phyloP scores from a whole-genome alignment of 495 filamentous ascomycete genomes.

The Cercophora samala region DNA sequence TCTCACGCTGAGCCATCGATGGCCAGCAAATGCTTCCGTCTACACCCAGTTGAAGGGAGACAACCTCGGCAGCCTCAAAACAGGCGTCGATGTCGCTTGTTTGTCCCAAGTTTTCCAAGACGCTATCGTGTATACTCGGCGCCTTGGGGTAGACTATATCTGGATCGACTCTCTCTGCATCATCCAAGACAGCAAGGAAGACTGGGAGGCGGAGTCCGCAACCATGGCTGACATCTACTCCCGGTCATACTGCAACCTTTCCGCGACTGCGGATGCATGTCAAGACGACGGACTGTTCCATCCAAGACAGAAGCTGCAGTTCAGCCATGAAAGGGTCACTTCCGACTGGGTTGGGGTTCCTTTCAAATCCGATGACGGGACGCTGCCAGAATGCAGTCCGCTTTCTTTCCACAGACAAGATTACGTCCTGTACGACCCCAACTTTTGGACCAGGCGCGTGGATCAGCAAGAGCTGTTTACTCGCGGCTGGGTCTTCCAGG shows the following conservation, averaged over 20 bases:
- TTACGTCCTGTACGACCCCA: neutral
- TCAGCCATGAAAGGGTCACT: neutral
- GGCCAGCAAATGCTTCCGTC: neutral
- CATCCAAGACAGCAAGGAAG: conserved; percentile 14
- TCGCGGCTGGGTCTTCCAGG: neutral
- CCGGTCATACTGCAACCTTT: neutral
- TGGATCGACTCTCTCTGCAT: conserved; percentile 39
- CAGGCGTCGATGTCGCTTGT: neutral
- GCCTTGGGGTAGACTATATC: conserved; percentile 21
- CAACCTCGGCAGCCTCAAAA: neutral
- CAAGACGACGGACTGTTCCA: neutral
- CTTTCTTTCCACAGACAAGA: neutral
- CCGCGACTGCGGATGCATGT: neutral
- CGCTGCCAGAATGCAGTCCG: neutral
- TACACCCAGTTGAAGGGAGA: neutral
- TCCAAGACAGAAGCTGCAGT: neutral
- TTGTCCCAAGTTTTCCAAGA: neutral
- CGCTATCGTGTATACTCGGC: neutral
- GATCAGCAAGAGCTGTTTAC: neutral
- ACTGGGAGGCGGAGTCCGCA: conserved; percentile 16
- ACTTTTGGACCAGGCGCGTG: neutral
- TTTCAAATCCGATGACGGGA: neutral
- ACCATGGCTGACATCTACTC: conserved; percentile 15
- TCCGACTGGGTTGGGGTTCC: neutral
- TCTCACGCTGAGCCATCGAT: neutral